A percentile compares a stretch with the other conserved stretches of the same genome.
Evolutionary conservation across 2,329 filamentous ascomycete species (phyloP).

Genomic region (Epichloe hybrida): DNA sequence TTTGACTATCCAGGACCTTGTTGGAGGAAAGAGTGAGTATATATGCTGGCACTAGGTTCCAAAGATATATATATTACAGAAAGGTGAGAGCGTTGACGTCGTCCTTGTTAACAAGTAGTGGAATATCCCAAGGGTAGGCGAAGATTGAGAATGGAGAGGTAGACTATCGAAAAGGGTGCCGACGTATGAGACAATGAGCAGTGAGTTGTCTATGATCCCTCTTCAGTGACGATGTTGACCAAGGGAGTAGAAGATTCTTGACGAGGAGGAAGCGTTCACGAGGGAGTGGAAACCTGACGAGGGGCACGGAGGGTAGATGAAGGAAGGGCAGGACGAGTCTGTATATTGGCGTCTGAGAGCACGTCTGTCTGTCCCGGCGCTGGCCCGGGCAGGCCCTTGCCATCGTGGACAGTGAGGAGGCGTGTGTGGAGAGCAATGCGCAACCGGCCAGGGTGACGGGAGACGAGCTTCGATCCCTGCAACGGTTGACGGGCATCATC

Average conservation of each 20-base stretch:
- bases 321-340: conserved; percentile 14
- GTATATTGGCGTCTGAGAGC: background rate
- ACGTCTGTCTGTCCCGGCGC: conserved; percentile 9
- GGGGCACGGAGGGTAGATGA: conserved; percentile 24
- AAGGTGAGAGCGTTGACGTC: conserved; percentile 3
- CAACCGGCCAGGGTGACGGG: conserved; percentile 13
- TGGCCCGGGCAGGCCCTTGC: conserved; percentile 6
- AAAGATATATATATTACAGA: background rate
- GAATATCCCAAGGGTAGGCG: conserved; percentile 5
- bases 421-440: conserved; percentile 3
- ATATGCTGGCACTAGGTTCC: background rate
- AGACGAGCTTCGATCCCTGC: conserved; percentile 5
- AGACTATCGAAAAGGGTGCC: conserved; percentile 17
- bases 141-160: conserved; percentile 10
- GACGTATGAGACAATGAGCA: conserved; percentile 20
- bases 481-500: conserved; percentile 2
- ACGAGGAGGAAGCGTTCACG: conserved; percentile 12
- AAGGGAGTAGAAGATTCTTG: conserved; percentile 17
- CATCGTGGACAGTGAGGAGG: conserved; percentile 9
- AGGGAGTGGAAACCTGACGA: conserved; percentile 10
- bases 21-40: background rate
- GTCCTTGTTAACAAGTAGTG: conserved; percentile 5
- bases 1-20: background rate
- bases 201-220: conserved; percentile 15
- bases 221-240: conserved; percentile 20